Evolutionary conservation across 1,284 basidiomycete species (phyloP), one percentile per base, ranked within the genome.

Genomic region (Exobasidium rhododendri): DNA sequence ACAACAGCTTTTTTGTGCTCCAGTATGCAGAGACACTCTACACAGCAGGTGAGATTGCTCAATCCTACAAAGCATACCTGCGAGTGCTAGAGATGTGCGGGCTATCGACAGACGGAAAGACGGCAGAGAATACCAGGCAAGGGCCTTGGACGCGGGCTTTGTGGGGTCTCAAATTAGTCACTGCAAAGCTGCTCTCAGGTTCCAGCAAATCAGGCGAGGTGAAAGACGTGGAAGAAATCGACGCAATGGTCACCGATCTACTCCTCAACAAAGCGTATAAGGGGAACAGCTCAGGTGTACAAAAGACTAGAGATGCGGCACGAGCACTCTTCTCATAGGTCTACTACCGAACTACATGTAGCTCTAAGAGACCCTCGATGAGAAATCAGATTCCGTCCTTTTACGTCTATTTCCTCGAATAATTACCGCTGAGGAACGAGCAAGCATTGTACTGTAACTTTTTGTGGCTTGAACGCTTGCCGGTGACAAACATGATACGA

Each of bases 21-120:
- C 88, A 89, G 70, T 88, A 88, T 61, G 92, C 91, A 0, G 92
- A 96, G 80, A 91, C 89, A 7, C 90, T 90, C 0, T 92, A 91
- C 76, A 90, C 90, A 0, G 83, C 85, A 7, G 88, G 84, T 3
- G 82, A 84, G 2, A 86, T 91, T 75, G 64, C 43, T 17, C 69
- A 71, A 50, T 66, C 71, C 43, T 78, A 72, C 72, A 76, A 74
- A 60, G 66, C 68, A n/a, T 77, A 68, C 58, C 63, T 75, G 22
- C 64, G 72, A 22, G 70, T 76, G 13, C 59, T 80, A 31, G 74
- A 80, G 52, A 65, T 75, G 59, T 68, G 67, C 40, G 50, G 60
- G 3, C 22, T 47, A 3, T 17, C 30, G n/a, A 20, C 30, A 31
- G 17, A 29, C 10, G 17, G 7, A 26, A 13, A 50, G 13, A 20